Base-by-base conservation (phyloP, 2,329 filamentous ascomycete species). In the Alternaria arborescens region DNA sequence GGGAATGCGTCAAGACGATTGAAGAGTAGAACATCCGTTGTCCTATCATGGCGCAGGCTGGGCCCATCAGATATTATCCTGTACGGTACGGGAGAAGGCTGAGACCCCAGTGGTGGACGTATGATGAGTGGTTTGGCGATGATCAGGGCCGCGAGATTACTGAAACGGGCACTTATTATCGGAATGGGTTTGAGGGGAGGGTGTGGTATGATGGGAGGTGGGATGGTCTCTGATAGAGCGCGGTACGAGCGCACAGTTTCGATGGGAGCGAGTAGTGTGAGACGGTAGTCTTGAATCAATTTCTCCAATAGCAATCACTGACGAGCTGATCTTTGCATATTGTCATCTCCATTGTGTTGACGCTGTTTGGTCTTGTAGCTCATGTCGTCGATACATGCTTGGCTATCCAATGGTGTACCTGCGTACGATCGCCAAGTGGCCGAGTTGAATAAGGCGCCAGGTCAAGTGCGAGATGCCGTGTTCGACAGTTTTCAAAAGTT, bases 1-100 rank as follows among this genome's bases (percentile, higher is more conserved):
- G 95, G 95, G 94, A 98, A 81, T 92, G 91, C 74, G 92, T 98
- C 68, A 97, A 97, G 87, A 93, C 92, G 61, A 94, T 99, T 77
- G 94, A 97, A 79, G 93, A 97, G 82, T 97, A 77, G 56, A 50
- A 50, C 46, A 50, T 50, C 32, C 8, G 14, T 30, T 30, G 28
- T 30, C 28, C 28, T 11, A 11, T 30, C 28, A 11, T 11, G 28
- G 28, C 10, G 28, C 28, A 30, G 8, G 8, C 32, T 20, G 34
- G 30, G 20, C 14, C 14, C 11, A 3, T 34, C n/a, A 36, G 24
- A 32, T 20, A 7, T 16, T 26, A 8, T 30, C 30, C 30, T 7
- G 46, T 50, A n/a, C 32, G 46, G 24, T 18, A 24, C 18, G 32
- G 30, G 14, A 20, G 18, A 10, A 41, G 18, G 18, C 18, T 41